phyloP scores from a whole-genome alignment of 2,329 filamentous ascomycete genomes.

The Thielaviopsis ethacetica region DNA sequence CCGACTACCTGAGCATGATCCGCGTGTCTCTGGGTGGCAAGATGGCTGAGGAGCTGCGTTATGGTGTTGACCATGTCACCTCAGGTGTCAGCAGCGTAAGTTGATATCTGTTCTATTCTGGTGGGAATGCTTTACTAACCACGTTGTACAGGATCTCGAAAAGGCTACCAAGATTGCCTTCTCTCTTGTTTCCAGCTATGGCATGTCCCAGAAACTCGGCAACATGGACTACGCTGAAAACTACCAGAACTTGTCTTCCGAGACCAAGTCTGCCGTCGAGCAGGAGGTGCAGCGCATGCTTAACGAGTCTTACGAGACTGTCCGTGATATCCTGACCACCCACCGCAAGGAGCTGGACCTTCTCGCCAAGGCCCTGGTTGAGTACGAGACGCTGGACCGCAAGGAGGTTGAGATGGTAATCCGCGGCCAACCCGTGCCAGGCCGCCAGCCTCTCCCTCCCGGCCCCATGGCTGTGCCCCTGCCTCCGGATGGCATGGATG shows the following conservation, averaged over 20 bases:
- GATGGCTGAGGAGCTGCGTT: conserved; percentile 81
- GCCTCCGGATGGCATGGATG: conserved; percentile 7
- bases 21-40: conserved; percentile 74
- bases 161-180: conserved; percentile 70
- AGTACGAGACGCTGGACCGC: conserved; percentile 85
- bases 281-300: conserved; percentile 72
- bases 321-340: conserved; percentile 50
- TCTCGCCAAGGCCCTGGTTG: conserved; percentile 72
- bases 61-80: conserved; percentile 79
- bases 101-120: conserved; percentile 12
- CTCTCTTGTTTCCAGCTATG: conserved; percentile 72
- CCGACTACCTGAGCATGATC: conserved; percentile 65
- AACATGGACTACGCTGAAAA: conserved; percentile 76
- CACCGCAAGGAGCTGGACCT: conserved; percentile 76
- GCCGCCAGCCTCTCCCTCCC: conserved; percentile 36
- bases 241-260: conserved; percentile 66
- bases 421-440: conserved; percentile 62
- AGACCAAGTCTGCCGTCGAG: conserved; percentile 79
- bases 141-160: conserved; percentile 55
- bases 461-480: conserved; percentile 39
- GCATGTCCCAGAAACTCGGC: conserved; percentile 77
- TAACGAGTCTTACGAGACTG: conserved; percentile 64
- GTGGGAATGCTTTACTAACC: conserved; percentile 16
- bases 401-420: conserved; percentile 85
- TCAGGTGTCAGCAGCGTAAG: conserved; percentile 68